Evolutionary conservation across 305 asterid species (phyloP), one percentile per base, ranked within the genome.

Genomic region (Fraxinus dipetala): DNA sequence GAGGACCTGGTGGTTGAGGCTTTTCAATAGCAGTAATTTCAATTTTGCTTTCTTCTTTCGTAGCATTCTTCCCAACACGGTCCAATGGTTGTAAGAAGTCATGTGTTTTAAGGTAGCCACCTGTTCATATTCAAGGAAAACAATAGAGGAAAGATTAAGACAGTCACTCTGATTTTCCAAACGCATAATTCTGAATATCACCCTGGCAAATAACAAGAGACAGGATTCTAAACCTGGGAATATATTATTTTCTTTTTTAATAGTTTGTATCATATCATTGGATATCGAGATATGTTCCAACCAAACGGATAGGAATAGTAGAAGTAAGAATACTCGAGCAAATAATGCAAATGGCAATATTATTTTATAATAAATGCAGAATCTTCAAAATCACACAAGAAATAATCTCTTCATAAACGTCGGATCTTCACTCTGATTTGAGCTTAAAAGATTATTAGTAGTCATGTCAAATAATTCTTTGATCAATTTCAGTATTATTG

Each of bases 31-130:
- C 87, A 61, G 81, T 75, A 69, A 77, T 86, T 78, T 84, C 93
- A 43, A 77, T 84, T 79, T 83, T 85, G 85, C 78, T 87, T 78
- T 90, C 95, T 51, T 90, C 98, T 85, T 80, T 86, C 24, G 80
- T 79, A 38, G 45, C 85, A 79, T 86, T 87, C 73, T 87, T 92
- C 75, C 90, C 93, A 40, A 85, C 93, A 88, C 86, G 88, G 80
- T 96, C 99, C 85, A 95, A 77, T 83, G 99, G 98, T 83, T 91
- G 98, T 85, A 96, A 87, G 88, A 96, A 94, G 88, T 96, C 97
- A 14, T 92, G 99, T 7, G 99, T 96, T 89, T 91, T 87, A 14
- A 93, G 90, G 88, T 78, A 90, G 82, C 91, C 87, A 84, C 93
- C 98, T 92, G 90, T 81, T 51, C 59, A 30, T 65, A 30, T 79